Percentiles rank a stretch among this genome's conserved stretches.
Conservation (phyloP, 176 grass and related monocot species). For the Canna indica region DNA sequence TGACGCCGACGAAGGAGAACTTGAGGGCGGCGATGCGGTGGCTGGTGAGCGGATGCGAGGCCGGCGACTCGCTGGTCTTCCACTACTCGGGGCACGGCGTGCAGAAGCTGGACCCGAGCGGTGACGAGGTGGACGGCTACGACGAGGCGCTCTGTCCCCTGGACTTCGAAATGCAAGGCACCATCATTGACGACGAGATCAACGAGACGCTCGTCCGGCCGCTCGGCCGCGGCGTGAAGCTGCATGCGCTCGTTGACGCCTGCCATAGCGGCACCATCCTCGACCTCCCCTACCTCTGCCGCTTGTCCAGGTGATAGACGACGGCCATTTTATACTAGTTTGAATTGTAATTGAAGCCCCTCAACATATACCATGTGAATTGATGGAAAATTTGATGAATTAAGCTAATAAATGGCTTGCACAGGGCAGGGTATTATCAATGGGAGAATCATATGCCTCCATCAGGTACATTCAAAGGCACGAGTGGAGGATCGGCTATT, state of each 20-base stretch:
- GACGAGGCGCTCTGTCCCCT: constrained; percentile 78
- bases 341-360: too few relatives aligned
- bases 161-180: constrained; percentile 54
- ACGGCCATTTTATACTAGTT: too few relatives aligned
- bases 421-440: constrained; percentile 55
- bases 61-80: constrained; percentile 72
- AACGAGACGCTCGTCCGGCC: constrained; percentile 58
- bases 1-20: constrained; percentile 49
- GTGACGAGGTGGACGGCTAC: constrained; percentile 75
- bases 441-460: constrained; percentile 58
- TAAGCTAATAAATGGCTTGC: too few relatives aligned
- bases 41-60: constrained; percentile 41
- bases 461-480: constrained; percentile 32
- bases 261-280: constrained; percentile 93
- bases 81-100: constrained; percentile 86
- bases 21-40: constrained; percentile 62
- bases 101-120: constrained; percentile 66
- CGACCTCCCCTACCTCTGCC: constrained; percentile 75
- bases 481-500: constrained; percentile 58
- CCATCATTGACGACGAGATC: constrained; percentile 69
- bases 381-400: too few relatives aligned
- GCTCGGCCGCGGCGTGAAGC: constrained; percentile 44
- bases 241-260: constrained; percentile 71
- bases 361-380: too few relatives aligned
- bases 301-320: constrained; percentile 60